Conservation (phyloP, 768 basidiomycete species). For the Termitomyces heimii region DNA sequence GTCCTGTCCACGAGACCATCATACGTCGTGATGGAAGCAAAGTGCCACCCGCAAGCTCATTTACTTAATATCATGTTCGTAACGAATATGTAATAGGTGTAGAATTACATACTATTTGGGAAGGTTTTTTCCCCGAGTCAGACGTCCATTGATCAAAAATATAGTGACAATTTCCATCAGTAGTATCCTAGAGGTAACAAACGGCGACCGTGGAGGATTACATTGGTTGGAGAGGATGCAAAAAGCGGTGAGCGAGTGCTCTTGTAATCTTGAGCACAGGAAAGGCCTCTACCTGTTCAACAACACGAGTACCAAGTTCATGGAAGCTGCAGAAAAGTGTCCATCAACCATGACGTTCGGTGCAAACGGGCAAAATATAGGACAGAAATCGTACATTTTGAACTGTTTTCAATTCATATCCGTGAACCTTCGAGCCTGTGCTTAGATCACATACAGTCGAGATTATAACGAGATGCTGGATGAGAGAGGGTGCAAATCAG, state of each 20-base stretch:
- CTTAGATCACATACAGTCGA: neutral
- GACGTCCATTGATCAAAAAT: neutral
- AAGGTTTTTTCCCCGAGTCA: slow-evolving; percentile 6
- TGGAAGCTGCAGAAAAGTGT: neutral
- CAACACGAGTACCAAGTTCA: neutral
- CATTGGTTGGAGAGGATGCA: neutral
- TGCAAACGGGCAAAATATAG: neutral
- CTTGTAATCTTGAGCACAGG: neutral
- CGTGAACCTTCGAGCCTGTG: neutral
- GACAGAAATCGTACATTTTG: neutral
- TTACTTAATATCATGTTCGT: neutral
- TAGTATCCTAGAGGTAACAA: neutral
- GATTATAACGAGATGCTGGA: neutral
- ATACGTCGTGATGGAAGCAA: neutral
- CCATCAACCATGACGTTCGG: neutral
- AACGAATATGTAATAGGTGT: neutral
- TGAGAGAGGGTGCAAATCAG: neutral
- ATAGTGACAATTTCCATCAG: neutral
- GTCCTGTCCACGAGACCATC: neutral
- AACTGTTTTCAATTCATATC: neutral
- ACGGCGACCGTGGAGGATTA: neutral
- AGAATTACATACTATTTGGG: neutral
- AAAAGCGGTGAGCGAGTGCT: neutral
- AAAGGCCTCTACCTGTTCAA: neutral
- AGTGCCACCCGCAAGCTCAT: neutral